Evolutionary conservation across 2,329 filamentous ascomycete genomes (phyloP).

Genomic region (Cryphonectria carpinicola): DNA sequence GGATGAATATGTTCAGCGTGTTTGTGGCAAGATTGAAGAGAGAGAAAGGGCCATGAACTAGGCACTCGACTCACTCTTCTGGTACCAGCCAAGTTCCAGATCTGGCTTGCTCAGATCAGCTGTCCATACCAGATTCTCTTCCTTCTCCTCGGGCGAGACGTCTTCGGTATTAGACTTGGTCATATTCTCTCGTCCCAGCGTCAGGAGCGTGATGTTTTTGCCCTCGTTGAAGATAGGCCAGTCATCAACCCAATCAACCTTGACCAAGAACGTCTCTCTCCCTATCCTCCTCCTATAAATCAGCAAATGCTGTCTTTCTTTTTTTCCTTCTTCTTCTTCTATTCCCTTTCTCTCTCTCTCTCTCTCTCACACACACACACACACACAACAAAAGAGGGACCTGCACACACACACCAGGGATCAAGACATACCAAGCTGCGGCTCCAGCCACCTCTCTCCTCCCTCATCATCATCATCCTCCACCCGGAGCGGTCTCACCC

Average conservation of each 20-base stretch:
- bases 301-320: not conserved
- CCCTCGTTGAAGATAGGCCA: conserved; percentile 57
- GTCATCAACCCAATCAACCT: conserved; percentile 53
- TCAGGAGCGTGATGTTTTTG: conserved; percentile 46
- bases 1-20: conserved; percentile 6
- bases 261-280: conserved; percentile 54
- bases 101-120: conserved; percentile 40
- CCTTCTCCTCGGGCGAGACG: conserved; percentile 39
- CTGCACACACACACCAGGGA: not conserved
- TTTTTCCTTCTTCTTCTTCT: too few species aligned
- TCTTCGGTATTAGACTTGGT: conserved; percentile 20
- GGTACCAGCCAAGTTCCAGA: conserved; percentile 45
- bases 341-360: not conserved
- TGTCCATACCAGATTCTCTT: conserved; percentile 39
- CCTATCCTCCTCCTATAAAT: conserved; percentile 34
- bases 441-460: conserved; percentile 40
- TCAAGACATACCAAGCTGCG: conserved; percentile 43
- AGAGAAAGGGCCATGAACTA: not conserved
- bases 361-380: too few species aligned
- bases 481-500: conserved; percentile 43
- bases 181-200: conserved; percentile 36
- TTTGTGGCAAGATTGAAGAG: too few species aligned
- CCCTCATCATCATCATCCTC: conserved; percentile 30
- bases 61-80: conserved; percentile 37
- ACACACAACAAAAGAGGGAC: not conserved